Evolutionary conservation across 768 basidiomycete genomes (phyloP), one percentile per base, ranked within the genome.

Genomic region (Coprinopsis cinerea): DNA sequence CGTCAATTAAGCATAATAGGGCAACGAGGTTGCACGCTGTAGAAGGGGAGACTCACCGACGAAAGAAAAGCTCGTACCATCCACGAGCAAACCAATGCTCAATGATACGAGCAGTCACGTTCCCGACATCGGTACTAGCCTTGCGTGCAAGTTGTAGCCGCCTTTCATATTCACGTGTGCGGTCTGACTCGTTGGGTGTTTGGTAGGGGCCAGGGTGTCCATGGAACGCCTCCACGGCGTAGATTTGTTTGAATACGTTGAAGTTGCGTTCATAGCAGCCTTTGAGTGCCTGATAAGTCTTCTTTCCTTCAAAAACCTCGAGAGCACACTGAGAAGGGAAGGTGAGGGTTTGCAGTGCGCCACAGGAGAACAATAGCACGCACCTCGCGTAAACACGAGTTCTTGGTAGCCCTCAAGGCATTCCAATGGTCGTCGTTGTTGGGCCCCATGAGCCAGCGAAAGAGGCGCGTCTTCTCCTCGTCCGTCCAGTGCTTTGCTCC

Each of bases 401-500:
- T 90, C 68, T 88, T 90, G 5, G 85, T 84, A 2, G 85, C 83
- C 24, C 84, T 77, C 43, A 90, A 79, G 18, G 83, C 69, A 55
- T 82, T 85, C 82, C 87, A 90, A 52, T 88, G 84, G 17, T 87
- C 84, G 57, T 89, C 85, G 57, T 83, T 78, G 15, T 74, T 74
- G 11, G 66, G 67, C 18, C 77, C 85, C 80, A 90, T 85, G 41
- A 90, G 77, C 86, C 87, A 90, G 37, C 68, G 77, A 64, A 90
- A 90, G 40, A 90, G 69, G 53, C 77, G 80, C 13, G 84, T 75
- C 66, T 89, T 90, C 60, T 90, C 87, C 7, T 88, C 85, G 61
- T 88, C 88, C 0, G 85, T 85, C 87, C 87, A 90, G 57, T 90
- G 87, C 56, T 88, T 88, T 1, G 87, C 83, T 22, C 87, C 87